Percentiles rank a stretch among this genome's conserved stretches.
These are phyloP conservation scores for Aspergillus luchuensis DNA, from an alignment of 2,329 filamentous ascomycete genomes.

Conservation along the genomic window DNA sequence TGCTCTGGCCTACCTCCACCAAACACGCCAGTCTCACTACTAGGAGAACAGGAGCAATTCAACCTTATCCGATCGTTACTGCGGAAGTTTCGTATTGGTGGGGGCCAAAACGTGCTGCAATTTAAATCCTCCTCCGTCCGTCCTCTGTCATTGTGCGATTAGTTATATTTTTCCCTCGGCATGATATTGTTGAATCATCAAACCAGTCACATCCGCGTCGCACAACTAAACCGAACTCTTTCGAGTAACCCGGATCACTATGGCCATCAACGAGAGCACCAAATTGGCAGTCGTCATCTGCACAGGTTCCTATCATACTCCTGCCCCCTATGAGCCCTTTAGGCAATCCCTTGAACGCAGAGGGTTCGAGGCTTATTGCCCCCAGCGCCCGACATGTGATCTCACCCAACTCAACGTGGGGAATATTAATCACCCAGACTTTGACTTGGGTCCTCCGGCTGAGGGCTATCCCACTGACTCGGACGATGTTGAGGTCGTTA, in stretches of 20 bases:
- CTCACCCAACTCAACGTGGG: conserved; percentile 63
- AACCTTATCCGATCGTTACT: no score
- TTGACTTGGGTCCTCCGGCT: not conserved
- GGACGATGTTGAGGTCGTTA: not conserved
- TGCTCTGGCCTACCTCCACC: no score
- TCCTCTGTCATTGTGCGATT: no score
- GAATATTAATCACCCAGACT: conserved; percentile 1
- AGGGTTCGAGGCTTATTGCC: conserved; percentile 36
- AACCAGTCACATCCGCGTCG: no score
- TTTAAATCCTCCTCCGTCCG: no score
- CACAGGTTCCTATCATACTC: conserved; percentile 24
- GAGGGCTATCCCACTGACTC: conserved; percentile 10
- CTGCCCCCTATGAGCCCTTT: conserved; percentile 33
- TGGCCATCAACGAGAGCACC: not conserved
- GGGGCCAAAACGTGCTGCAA: no score
- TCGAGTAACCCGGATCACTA: not conserved
- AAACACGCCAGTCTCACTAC: no score
- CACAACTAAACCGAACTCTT: no score
- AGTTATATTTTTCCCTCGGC: no score
- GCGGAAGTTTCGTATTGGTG: no score
- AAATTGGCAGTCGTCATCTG: conserved; percentile 13
- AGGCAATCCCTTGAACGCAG: conserved; percentile 23
- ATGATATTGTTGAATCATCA: no score
- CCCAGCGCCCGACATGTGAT: conserved; percentile 38
- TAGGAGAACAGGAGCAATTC: no score